Percentiles rank a stretch among this genome's conserved stretches.
phyloP scores from a whole-genome alignment of 1,139 yeast genomes.

The Saccharomycopsis hybrid region DNA sequence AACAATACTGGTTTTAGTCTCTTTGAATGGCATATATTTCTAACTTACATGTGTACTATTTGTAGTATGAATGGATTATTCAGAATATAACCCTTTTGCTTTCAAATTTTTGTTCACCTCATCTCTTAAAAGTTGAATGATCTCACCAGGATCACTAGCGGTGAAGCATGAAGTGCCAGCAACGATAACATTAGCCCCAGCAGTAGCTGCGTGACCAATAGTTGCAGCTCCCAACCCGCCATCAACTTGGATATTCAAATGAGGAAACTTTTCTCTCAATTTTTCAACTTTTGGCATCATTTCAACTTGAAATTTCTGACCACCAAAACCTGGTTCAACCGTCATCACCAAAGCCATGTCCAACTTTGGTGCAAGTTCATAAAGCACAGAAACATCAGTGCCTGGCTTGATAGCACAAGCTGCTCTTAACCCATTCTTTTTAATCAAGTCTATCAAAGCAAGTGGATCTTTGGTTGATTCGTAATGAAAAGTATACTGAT shows the following conservation, averaged over 20 bases:
- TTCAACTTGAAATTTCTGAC: conserved; percentile 89
- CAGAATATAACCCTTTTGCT: conserved; percentile 27
- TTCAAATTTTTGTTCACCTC: conserved; percentile 41
- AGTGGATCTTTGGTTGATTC: conserved; percentile 85
- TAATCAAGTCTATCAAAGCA: conserved; percentile 68
- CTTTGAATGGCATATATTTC: too few relatives aligned
- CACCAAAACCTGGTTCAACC: conserved; percentile 98
- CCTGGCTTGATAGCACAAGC: conserved; percentile 95
- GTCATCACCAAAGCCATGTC: conserved; percentile 98
- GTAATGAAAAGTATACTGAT: conserved; percentile 92
- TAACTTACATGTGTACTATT: too few relatives aligned
- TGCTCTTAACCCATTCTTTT: conserved; percentile 78
- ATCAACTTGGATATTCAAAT: conserved; percentile 87
- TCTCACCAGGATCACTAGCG: conserved; percentile 69
- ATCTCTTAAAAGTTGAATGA: conserved; percentile 59
- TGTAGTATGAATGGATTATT: too few relatives aligned
- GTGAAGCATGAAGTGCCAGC: conserved; percentile 95
- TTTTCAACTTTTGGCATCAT: conserved; percentile 94
- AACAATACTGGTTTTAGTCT: too few relatives aligned
- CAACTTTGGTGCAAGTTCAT: conserved; percentile 65
- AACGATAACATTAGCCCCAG: conserved; percentile 97
- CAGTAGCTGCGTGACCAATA: conserved; percentile 76
- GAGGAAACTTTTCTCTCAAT: conserved; percentile 67
- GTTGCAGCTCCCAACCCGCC: conserved; percentile 92
- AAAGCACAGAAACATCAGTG: conserved; percentile 80